These are phyloP conservation scores for Epichloe festucae DNA, from an alignment of 2,329 filamentous ascomycete species.

Conservation along the genomic window DNA sequence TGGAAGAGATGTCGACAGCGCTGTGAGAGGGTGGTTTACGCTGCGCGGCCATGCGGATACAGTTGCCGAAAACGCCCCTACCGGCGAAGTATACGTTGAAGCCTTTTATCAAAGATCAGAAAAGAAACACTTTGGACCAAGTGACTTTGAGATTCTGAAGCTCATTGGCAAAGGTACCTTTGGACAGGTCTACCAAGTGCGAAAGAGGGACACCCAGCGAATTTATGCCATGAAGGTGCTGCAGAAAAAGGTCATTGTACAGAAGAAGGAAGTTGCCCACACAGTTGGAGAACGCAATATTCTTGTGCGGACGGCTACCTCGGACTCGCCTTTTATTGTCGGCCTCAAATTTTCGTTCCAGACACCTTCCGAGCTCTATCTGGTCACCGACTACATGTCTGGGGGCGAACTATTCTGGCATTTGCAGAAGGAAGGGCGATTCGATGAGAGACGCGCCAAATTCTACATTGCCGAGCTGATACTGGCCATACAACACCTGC, in stretches of 20 bases:
- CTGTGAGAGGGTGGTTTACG: constrained; percentile 74
- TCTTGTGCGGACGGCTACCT: constrained; percentile 85
- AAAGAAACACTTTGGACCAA: constrained; percentile 83
- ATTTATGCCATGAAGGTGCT: constrained; percentile 99
- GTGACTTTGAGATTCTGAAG: constrained; percentile 91
- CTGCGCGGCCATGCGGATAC: constrained; percentile 65
- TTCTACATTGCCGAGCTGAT: constrained; percentile 99
- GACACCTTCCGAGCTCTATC: constrained; percentile 86
- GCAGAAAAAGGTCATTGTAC: constrained; percentile 98
- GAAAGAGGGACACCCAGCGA: constrained; percentile 88
- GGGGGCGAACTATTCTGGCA: constrained; percentile 98
- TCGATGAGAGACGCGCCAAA: constrained; percentile 87
- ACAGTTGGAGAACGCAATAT: constrained; percentile 97
- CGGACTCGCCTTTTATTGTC: constrained; percentile 94
- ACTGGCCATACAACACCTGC: constrained; percentile 83
- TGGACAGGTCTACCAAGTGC: constrained; percentile 95
- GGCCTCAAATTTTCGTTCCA: constrained; percentile 98
- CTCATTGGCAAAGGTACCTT: constrained; percentile 98
- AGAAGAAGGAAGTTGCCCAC: constrained; percentile 98
- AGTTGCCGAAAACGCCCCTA: constrained; percentile 54
- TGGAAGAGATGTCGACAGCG: constrained; percentile 51
- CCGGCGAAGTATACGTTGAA: constrained; percentile 82
- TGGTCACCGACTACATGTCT: constrained; percentile 99
- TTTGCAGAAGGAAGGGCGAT: constrained; percentile 89
- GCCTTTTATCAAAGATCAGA: constrained; percentile 77